Evolutionary conservation across 257 asterid genomes (phyloP), one percentile per base, ranked within the genome.

Genomic region (Fraxinus excelsior): DNA sequence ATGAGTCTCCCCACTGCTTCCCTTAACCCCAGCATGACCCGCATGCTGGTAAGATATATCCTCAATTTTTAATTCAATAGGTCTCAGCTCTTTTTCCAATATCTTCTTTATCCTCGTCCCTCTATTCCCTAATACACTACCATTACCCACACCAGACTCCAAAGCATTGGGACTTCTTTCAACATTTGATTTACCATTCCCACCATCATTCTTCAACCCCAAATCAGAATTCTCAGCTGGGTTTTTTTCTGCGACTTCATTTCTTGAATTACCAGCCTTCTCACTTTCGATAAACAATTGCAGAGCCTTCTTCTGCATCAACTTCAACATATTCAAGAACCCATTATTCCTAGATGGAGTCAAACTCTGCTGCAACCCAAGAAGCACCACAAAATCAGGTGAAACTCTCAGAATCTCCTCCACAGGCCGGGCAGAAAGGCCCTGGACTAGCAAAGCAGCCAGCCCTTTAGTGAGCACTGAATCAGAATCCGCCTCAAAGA

Each of bases 401-500:
- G 94, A 85, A 13, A 91, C 93, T 86, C 86, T 82, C 18, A 90
- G 77, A 82, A 93, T 86, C 84, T 91, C 96, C 35, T 85, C 88
- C n/a, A 90, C 89, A 0, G 94, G 88, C 66, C 91, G 77, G 28
- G 92, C 91, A 7, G 98, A 93, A 49, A 91, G 94, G 60, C 98
- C 98, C 68, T 83, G 87, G 80, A 93, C 97, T n/a, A 93, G 90
- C 90, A 88, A 75, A 65, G 98, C 97, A 64, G 97, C 97, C 2
- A 93, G 86, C 10, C 98, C 98, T 84, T 92, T 90, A 6, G 97
- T 92, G 25, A 94, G 88, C 29, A 87, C 71, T 0, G 97, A 89
- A 70, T 94, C 98, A 23, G 98, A 94, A 88, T 94, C 97, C 1
- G 97, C 97, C 80, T 94, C 97, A 80, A 91, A 92, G 74, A 89